Base-by-base conservation (phyloP, 2,329 filamentous ascomycete species). In the Aspergillus alliaceus region DNA sequence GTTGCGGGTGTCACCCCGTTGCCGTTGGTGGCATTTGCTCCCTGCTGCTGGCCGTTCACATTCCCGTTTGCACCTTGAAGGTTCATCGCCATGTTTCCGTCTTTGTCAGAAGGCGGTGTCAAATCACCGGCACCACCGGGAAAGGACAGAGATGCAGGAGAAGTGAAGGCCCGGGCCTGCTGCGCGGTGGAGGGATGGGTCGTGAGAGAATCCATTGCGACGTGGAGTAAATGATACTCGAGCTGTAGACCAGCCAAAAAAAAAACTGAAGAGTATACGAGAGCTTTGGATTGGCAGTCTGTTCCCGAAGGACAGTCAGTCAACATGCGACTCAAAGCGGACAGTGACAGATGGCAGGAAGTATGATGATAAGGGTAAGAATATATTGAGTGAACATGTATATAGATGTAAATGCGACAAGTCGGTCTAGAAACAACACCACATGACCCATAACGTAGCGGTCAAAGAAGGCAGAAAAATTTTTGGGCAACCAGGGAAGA, bases 121-220 rank as follows among this genome's bases (percentile, higher is more conserved):
- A 97, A 76, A 73, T 96, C 91, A 68, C 87, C 87, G 69, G 88
- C 87, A 62, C 88, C 91, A 72, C 90, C 90, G 53, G 93, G 93
- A 77, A 96, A 98, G 60, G 93, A 96, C 67, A 98, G 84, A 68
- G 92, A 96, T 64, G 91, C 90, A 56, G 93, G 90, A 59, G 91
- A 92, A 69, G 93, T 96, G 79, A 98, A 96, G 73, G 90, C 91
- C 84, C 95, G 95, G 64, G 95, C 95, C 85, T 98, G 93, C 66
- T 89, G 86, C 70, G 93, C 93, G 74, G 87, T 98, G 65, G 89
- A 85, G 49, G 95, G 95, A 74, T 98, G 95, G 67, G 93, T 95
- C 71, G 91, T 92, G 70, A 96, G 89, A 70, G 87, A 86, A 75
- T 96, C 91, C 91, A 96, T 96, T 75, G 77, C 86, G 75, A 66